These are phyloP conservation scores for Rhodomyrtus psidioides DNA, from an alignment of 441 rosid genomes.

Conservation along the genomic window DNA sequence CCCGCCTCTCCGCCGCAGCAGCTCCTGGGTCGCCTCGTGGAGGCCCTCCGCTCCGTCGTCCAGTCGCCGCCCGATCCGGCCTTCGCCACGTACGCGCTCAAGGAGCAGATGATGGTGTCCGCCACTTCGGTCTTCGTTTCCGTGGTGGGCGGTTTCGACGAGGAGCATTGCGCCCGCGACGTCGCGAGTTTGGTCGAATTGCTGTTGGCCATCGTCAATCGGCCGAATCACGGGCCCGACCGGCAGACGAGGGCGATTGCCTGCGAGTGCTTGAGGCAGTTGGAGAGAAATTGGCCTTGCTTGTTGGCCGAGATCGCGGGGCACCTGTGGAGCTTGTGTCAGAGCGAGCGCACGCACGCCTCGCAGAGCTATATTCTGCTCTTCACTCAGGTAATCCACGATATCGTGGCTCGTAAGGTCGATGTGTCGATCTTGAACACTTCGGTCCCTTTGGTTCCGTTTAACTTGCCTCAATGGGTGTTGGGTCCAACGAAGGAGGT, in stretches of 20 bases:
- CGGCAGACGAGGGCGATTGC: conserved; percentile 79
- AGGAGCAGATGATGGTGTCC: conserved; percentile 78
- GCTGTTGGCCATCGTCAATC: conserved; percentile 58
- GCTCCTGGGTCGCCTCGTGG: conserved; percentile 48
- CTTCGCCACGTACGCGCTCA: conserved; percentile 37
- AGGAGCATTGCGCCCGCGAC: neutral
- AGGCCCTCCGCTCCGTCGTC: conserved; percentile 46
- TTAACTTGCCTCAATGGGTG: conserved; percentile 51
- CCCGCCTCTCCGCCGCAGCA: conserved; percentile 14
- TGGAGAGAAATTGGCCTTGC: conserved; percentile 71
- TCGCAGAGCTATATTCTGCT: conserved; percentile 67
- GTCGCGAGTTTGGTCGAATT: conserved; percentile 60
- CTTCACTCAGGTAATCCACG: conserved; percentile 48
- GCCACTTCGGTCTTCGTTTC: conserved; percentile 58
- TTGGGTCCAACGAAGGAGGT: conserved; percentile 17
- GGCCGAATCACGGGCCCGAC: conserved; percentile 81
- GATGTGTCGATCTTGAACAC: conserved; percentile 59
- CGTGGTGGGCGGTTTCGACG: conserved; percentile 22
- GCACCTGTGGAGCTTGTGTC: conserved; percentile 84
- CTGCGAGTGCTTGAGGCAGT: conserved; percentile 77
- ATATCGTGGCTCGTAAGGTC: conserved; percentile 43
- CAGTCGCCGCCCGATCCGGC: conserved; percentile 61
- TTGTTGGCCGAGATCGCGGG: conserved; percentile 64
- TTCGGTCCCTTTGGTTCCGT: conserved; percentile 73
- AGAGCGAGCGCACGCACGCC: conserved; percentile 87